These are phyloP conservation scores for Blyttiomyces sp. DNA, from an alignment of 371 early-diverging fungal species.

Conservation along the genomic window DNA sequence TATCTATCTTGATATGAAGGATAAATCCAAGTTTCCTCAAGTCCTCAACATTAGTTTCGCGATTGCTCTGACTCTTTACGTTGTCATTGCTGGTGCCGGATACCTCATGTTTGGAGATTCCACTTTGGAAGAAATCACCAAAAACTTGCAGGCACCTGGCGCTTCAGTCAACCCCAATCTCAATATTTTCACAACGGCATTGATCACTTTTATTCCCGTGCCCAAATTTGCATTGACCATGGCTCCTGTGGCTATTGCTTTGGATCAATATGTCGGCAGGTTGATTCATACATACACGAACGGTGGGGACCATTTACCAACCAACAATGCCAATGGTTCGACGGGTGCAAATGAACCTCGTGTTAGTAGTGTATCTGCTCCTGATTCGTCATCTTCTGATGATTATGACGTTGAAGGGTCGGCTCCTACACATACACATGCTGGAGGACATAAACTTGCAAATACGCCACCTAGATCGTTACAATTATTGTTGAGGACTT, in stretches of 20 bases:
- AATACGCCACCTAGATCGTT: conserved; percentile 8
- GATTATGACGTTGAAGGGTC: neutral
- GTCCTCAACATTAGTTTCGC: conserved; percentile 58
- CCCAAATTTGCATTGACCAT: conserved; percentile 18
- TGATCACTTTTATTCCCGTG: conserved; percentile 15
- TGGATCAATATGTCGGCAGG: conserved; percentile 7
- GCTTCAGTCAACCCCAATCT: too few species aligned
- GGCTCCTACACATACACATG: conserved; percentile 5
- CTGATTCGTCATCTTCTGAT: neutral
- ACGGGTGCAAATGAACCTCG: neutral
- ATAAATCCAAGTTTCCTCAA: conserved; percentile 46
- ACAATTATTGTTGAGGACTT: conserved; percentile 8
- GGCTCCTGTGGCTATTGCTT: conserved; percentile 15
- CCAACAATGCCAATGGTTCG: neutral
- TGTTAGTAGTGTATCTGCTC: neutral
- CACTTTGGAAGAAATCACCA: too few species aligned
- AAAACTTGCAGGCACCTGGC: too few species aligned
- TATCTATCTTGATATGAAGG: conserved; percentile 64
- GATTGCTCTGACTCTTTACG: conserved; percentile 44
- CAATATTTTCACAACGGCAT: neutral
- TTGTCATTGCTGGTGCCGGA: conserved; percentile 53
- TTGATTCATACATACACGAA: neutral
- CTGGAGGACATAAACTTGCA: neutral
- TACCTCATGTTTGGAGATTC: conserved; percentile 86
- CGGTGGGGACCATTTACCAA: neutral